Evolutionary conservation across 1,139 yeast genomes (phyloP).

Genomic region (Geotrichum restrictum): DNA sequence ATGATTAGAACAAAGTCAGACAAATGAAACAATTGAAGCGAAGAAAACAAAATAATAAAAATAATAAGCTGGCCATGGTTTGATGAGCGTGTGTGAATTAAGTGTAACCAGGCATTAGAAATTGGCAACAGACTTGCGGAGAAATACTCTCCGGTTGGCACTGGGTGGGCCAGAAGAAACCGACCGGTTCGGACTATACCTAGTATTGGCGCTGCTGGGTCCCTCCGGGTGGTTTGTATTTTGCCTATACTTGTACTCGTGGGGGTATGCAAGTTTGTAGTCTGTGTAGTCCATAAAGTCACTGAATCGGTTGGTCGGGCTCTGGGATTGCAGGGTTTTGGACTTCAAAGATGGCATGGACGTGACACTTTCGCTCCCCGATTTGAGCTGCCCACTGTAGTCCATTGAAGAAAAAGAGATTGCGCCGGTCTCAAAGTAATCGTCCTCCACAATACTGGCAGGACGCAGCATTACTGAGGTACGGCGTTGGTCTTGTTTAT

Average conservation of each 20-base stretch:
- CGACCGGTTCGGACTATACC: not conserved
- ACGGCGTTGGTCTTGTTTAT: not conserved
- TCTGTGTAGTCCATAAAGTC: slow-evolving; percentile 8
- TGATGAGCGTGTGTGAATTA: too few species aligned
- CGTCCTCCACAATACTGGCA: not conserved
- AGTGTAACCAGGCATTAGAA: not conserved
- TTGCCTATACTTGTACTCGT: slow-evolving; percentile 9
- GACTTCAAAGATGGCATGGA: too few species aligned
- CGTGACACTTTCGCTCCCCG: too few species aligned
- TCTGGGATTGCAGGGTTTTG: not conserved
- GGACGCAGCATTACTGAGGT: slow-evolving; percentile 1
- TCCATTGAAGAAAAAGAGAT: not conserved
- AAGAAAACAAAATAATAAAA: not conserved
- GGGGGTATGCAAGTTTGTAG: slow-evolving; percentile 2
- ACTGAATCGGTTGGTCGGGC: not conserved
- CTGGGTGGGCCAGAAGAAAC: not conserved
- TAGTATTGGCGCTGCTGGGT: not conserved
- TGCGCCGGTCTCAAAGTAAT: not conserved
- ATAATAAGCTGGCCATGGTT: not conserved
- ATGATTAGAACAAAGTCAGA: not conserved
- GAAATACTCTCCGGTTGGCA: not conserved
- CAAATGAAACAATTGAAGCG: not conserved
- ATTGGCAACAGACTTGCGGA: slow-evolving; percentile 14
- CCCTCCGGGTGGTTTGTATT: not conserved
- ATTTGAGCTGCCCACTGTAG: too few species aligned